phyloP scores from a whole-genome alignment of 257 asterid genomes.

The Avicennia marina region DNA sequence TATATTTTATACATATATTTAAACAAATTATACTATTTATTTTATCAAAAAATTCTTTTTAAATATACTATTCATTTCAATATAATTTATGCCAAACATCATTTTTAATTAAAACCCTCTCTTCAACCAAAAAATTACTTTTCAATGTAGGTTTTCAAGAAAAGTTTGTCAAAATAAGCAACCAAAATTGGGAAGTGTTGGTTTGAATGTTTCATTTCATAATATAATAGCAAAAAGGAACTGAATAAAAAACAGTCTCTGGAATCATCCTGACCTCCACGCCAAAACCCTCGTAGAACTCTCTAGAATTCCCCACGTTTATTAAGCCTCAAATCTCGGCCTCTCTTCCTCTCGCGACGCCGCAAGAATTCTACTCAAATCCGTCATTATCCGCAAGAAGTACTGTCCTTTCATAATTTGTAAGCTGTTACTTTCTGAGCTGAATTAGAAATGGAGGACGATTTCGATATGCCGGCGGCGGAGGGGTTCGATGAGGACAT shows the following conservation, averaged over 20 bases:
- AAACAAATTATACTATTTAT: too few relatives aligned
- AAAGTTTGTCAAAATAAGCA: too few relatives aligned
- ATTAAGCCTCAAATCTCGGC: slow-evolving; percentile 15
- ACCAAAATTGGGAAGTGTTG: too few relatives aligned
- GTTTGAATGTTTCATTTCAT: not conserved
- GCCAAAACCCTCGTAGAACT: slow-evolving; percentile 49
- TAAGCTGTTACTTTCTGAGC: too few relatives aligned
- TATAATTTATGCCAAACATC: too few relatives aligned
- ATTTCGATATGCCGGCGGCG: not conserved
- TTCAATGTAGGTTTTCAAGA: too few relatives aligned
- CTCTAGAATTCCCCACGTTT: slow-evolving; percentile 34
- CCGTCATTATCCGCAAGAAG: not conserved
- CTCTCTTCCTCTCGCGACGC: not conserved
- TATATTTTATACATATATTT: too few relatives aligned
- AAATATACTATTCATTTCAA: too few relatives aligned
- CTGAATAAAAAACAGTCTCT: slow-evolving; percentile 8
- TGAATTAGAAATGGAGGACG: slow-evolving; percentile 59
- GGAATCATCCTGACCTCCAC: slow-evolving; percentile 28
- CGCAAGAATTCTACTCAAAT: not conserved
- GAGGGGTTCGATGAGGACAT: not conserved
- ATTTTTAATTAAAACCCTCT: too few relatives aligned
- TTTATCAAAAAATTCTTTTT: too few relatives aligned
- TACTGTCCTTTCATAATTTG: too few relatives aligned
- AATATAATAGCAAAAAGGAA: not conserved
- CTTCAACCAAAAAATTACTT: too few relatives aligned